Base-by-base conservation (phyloP, 257 asterid species). In the Plectranthus barbatus region DNA sequence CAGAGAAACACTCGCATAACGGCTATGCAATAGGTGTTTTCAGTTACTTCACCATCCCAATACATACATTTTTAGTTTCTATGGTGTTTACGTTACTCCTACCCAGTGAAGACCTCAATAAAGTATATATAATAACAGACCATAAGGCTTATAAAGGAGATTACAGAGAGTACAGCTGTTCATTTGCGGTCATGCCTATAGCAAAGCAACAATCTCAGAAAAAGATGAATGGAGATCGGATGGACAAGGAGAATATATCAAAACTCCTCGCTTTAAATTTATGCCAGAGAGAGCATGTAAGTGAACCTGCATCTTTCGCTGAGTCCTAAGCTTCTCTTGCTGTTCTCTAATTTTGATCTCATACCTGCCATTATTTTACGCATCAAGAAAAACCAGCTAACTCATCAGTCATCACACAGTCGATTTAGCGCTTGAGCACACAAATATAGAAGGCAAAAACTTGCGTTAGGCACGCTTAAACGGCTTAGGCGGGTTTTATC, bases 291-390 rank as follows among this genome's bases (percentile, higher is more conserved):
- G 67, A 10, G 55, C 8, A 13, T 7, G 61, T 54, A 52, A 63
- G 55, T 71, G 68, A 52, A 92, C 99, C 97, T 92, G 99, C 51
- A 75, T 41, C 79, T 84, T 83, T 56, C 99, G 87, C 86, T 93
- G 90, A 68, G 77, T 81, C 80, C 96, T 84, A 18, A 90, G 81
- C 67, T 52, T 75, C 76, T 85, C 92, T 79, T 90, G 97, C 72
- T 87, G 99, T 60, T 93, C 99, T 72, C 95, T 80, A 50, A 93
- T 34, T 83, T 93, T 90, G 19, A 93, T 93, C 72, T 93, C 97
- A 67, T 93, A 93, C 90, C 99, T 90, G 91, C 73, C 59, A 78
- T 66, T 73, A 72, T 34, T n/a, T n/a, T n/a, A n/a, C 37, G 44
- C 51, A 49, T 47, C 23, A 50, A 19, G 33, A 61, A 71, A 26